Evolutionary conservation across 2,329 filamentous ascomycete species (phyloP).

Genomic region (Ceratocystis variospora): DNA sequence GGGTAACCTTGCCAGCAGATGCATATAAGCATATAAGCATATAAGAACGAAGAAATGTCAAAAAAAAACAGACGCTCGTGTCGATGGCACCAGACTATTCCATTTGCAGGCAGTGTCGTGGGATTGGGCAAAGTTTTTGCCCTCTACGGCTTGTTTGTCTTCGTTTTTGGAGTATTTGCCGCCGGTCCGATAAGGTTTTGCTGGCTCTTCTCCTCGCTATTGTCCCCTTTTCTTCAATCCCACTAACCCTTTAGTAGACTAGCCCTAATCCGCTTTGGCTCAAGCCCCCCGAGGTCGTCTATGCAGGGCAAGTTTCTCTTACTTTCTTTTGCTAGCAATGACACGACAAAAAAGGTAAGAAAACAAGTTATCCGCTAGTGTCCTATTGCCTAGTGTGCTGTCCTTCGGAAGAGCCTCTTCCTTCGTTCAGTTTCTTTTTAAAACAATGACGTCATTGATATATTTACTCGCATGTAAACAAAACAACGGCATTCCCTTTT

Average conservation of each 20-base stretch:
- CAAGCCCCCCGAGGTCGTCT: too few species aligned
- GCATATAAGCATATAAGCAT: not conserved
- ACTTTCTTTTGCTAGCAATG: not conserved
- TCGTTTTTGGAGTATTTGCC: not conserved
- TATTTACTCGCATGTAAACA: not conserved
- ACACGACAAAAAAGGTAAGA: not conserved
- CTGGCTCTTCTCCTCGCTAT: not conserved
- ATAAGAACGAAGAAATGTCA: not conserved
- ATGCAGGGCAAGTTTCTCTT: too few species aligned
- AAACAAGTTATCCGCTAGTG: not conserved
- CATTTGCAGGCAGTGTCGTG: not conserved
- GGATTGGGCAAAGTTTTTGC: not conserved
- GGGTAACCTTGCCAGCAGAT: not conserved
- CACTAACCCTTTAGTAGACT: not conserved
- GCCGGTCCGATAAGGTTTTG: not conserved
- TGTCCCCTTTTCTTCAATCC: not conserved
- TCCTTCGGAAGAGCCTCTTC: not conserved
- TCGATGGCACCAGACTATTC: not conserved
- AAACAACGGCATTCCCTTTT: not conserved
- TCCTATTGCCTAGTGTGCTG: not conserved
- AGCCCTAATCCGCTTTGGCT: not conserved
- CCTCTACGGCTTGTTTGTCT: not conserved
- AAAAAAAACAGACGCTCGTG: not conserved
- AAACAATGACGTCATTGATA: not conserved
- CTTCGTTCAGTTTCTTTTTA: not conserved